phyloP scores from a whole-genome alignment of 2,329 filamentous ascomycete genomes.

The Verticillium zaregamsianum region DNA sequence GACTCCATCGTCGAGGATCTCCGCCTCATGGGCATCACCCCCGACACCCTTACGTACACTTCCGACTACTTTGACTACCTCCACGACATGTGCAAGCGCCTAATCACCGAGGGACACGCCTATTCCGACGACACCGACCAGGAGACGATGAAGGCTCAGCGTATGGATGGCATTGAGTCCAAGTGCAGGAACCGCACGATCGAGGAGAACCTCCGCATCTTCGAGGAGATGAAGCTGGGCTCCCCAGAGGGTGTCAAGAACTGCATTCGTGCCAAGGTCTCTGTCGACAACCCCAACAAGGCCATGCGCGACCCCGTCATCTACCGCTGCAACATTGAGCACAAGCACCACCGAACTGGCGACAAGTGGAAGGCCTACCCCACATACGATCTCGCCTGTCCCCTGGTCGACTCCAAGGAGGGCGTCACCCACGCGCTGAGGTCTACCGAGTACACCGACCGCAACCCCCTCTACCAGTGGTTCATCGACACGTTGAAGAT shows the following conservation, averaged over 20 bases:
- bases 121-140: constrained; percentile 94
- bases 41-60: constrained; percentile 82
- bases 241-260: constrained; percentile 74
- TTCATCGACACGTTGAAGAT: constrained; percentile 71
- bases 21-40: constrained; percentile 84
- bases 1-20: constrained; percentile 92
- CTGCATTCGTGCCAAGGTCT: constrained; percentile 95
- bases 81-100: constrained; percentile 76
- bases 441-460: constrained; percentile 83
- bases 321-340: constrained; percentile 79
- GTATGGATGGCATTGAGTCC: constrained; percentile 79
- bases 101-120: constrained; percentile 83
- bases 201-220: constrained; percentile 81
- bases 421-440: constrained; percentile 80
- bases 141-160: constrained; percentile 80
- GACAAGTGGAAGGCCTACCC: constrained; percentile 81
- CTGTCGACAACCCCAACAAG: constrained; percentile 88
- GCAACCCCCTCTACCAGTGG: constrained; percentile 84
- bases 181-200: constrained; percentile 71
- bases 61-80: constrained; percentile 94
- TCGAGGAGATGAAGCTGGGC: constrained; percentile 89
- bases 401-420: constrained; percentile 75
- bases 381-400: constrained; percentile 83
- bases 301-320: constrained; percentile 95
- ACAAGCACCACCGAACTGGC: constrained; percentile 71